Base-by-base conservation (phyloP, 2,329 filamentous ascomycete species). In the Tolypocladium album region DNA sequence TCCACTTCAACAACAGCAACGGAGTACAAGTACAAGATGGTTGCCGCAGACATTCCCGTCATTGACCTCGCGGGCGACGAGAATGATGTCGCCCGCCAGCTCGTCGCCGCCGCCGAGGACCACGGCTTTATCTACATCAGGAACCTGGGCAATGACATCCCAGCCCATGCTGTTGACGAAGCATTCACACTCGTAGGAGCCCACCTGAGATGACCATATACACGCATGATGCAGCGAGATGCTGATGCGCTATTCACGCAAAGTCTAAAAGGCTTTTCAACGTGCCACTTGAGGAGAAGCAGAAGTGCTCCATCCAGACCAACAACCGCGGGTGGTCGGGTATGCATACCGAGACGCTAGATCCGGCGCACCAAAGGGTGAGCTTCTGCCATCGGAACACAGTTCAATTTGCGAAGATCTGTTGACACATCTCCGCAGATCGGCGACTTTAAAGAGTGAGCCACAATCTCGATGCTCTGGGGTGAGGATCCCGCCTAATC, bases 101-200 rank as follows among this genome's bases (percentile, higher is more conserved):
- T 97, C 50, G 85, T 97, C 50, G 82, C 88, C 62, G 93, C 93
- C 1, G 92, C 92, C 2, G 83, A 86, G 43, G 85, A 87, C 59
- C 88, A 92, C 74, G 93, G 93, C 62, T 97, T 97, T 73, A 84
- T 97, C 62, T 97, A 94, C 71, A 86, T 97, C 68, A 87, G 86
- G 69, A 92, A 90, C 69, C 81, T 85, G 27, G 88, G 86, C 52
- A 78, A 80, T 15, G 85, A 88, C 62, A 90, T 97, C 56, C 78
- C 87, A 0, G 74, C 80, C 0, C 74, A 81, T 36, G 82, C 87
- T 58, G 84, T 97, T 47, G 80, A 89, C 12, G 76, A 79, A 53
- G 87, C 88, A 11, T 97, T 97, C 76, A 76, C 81, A 17, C 73
- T 96, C 69, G 92, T 94, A 78, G 66, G 75, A 67, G 9, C 8